Evolutionary conservation across 345 rosid species (phyloP), one percentile per base, ranked within the genome.

Genomic region (Lumnitzera littorea): DNA sequence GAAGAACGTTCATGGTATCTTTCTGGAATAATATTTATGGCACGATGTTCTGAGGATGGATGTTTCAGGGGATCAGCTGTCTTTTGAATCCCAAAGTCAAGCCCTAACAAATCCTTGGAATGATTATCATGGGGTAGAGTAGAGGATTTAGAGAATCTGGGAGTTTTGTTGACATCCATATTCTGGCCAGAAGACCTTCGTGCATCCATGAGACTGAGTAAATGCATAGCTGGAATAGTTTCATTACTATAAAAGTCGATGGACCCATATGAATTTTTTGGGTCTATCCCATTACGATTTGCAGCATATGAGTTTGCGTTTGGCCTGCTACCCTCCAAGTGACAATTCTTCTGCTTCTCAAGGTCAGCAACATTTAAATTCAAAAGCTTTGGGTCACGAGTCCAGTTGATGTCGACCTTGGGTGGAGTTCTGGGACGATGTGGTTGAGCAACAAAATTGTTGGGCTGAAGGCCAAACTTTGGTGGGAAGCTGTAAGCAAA

Each of bases 121-220:
- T 67, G 78, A 72, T 62, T 76, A 65, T 71, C 83, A 57, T 55
- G 78, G 20, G 76, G 76, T 53, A 77, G 64, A 54, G 82, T 61
- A 56, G 82, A 76, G 65, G 80, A 74, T 56, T 76, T 80, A 15
- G 72, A 68, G 58, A 82, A 75, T 55, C 79, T 75, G 14, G 78
- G 67, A 62, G 71, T 74, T 55, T 56, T 78, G 31, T 80, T 80
- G 61, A 74, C 67, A 66, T 72, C 75, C 57, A 74, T 51, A 4
- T 81, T 85, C 50, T 71, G 67, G 68, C 78, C 77, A 54, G 96
- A 78, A 14, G 55, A 69, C 17, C 76, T 50, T 61, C 84, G 78
- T 55, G 89, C 91, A 82, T 91, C 88, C 96, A 88, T 87, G 51
- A 88, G 96, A 76, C 94, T 88, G 47, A 88, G 90, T 67, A 95